Evolutionary conservation across 2,329 filamentous ascomycete genomes (phyloP).

Genomic region (Talaromyces sp.): DNA sequence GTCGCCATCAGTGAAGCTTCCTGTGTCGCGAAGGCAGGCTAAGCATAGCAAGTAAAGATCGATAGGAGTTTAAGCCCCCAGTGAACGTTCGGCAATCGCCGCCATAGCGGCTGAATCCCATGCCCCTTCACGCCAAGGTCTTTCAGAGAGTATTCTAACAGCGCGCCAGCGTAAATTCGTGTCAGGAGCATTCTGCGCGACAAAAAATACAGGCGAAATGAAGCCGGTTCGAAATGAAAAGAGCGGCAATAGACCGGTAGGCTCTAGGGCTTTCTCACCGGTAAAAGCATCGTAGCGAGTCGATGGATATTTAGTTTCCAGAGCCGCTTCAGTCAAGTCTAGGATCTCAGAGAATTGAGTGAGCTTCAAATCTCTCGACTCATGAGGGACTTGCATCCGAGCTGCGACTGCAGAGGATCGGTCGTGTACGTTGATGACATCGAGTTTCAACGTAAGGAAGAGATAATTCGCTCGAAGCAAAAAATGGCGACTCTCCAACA

Average conservation of each 20-base stretch:
- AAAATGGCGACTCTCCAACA: not conserved
- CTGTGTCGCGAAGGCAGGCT: not conserved
- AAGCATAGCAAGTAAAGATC: not conserved
- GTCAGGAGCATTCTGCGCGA: not conserved
- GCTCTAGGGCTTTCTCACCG: not conserved
- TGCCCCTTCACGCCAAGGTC: not conserved
- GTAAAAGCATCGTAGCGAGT: not conserved
- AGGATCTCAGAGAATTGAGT: not conserved
- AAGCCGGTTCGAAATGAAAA: not conserved
- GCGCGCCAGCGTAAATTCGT: not conserved
- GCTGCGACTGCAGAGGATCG: not conserved
- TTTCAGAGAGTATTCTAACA: not conserved
- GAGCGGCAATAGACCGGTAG: not conserved
- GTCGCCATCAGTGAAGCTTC: not conserved
- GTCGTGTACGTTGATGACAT: not conserved
- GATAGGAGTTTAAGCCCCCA: not conserved
- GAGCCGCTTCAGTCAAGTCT: not conserved
- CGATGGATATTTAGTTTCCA: not conserved
- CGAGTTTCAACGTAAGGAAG: not conserved
- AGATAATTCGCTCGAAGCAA: not conserved
- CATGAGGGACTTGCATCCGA: not conserved
- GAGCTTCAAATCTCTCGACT: not conserved
- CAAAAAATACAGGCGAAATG: not conserved
- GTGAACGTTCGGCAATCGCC: not conserved
- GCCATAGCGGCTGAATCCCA: not conserved